phyloP scores from a whole-genome alignment of 371 early-diverging fungal genomes.

The Lichtheimia corymbifera region DNA sequence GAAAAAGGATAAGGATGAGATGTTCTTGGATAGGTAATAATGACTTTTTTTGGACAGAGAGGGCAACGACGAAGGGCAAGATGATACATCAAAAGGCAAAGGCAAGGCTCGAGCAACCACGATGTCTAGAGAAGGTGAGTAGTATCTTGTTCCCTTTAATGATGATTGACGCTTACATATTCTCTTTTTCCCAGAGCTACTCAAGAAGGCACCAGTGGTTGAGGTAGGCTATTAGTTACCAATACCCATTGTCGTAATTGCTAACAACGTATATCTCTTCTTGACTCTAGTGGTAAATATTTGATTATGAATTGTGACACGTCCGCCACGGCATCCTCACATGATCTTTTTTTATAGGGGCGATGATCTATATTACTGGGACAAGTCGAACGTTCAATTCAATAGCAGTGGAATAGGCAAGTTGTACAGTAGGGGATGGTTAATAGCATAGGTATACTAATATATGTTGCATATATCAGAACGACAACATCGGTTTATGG shows the following conservation, averaged over 20 bases:
- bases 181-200: constrained; percentile 27
- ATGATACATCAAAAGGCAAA: constrained; percentile 8
- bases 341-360: constrained; percentile 46
- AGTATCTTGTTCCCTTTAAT: not conserved
- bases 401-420: constrained; percentile 64
- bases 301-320: not conserved
- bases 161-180: not conserved
- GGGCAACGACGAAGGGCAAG: not conserved
- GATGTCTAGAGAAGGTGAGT: constrained; percentile 33
- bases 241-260: no score
- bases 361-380: constrained; percentile 74
- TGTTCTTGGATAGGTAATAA: no score
- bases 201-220: constrained; percentile 64
- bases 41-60: no score
- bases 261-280: no score
- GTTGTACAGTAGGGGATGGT: not conserved
- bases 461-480: constrained; percentile 23
- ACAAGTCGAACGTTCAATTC: constrained; percentile 57
- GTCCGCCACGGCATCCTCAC: no score
- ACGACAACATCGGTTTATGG: constrained; percentile 65
- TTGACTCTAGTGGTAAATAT: not conserved
- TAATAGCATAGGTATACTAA: not conserved
- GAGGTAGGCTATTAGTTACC: constrained; percentile 24
- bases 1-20: no score
- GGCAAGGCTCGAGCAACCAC: constrained; percentile 28